phyloP scores from a whole-genome alignment of 139 green algal species.

The Tetraselmis chui region DNA sequence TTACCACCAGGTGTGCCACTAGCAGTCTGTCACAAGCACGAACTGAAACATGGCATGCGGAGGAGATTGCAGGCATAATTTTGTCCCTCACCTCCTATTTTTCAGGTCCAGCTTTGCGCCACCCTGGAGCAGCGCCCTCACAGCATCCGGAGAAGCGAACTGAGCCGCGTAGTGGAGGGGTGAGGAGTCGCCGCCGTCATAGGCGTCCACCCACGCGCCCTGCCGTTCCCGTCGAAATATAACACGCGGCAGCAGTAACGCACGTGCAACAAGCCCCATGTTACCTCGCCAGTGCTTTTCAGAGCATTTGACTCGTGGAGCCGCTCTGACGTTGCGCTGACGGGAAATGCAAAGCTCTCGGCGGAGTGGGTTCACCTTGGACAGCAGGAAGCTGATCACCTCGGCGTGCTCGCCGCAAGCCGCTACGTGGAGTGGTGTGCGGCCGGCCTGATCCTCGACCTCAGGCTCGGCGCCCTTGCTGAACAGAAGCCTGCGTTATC shows the following conservation, averaged over 20 bases:
- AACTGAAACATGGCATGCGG: too few relatives aligned
- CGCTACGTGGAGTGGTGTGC: conserved; percentile 59
- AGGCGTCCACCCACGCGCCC: conserved; percentile 46
- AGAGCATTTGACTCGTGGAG: too few relatives aligned
- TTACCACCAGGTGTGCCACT: too few relatives aligned
- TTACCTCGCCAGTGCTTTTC: too few relatives aligned
- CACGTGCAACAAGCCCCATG: too few relatives aligned
- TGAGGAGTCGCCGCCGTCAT: conserved; percentile 45
- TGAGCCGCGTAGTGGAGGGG: conserved; percentile 58
- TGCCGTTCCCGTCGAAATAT: neutral
- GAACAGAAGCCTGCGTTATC: neutral
- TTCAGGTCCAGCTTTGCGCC: conserved; percentile 17
- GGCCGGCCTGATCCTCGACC: conserved; percentile 13
- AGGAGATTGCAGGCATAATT: too few relatives aligned
- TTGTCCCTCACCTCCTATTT: conserved; percentile 7
- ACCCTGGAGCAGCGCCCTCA: conserved; percentile 36
- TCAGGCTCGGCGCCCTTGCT: conserved; percentile 1
- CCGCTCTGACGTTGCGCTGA: too few relatives aligned
- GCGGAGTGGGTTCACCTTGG: conserved; percentile 11
- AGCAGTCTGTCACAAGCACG: too few relatives aligned
- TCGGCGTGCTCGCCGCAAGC: conserved; percentile 21
- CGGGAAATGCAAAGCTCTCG: too few relatives aligned
- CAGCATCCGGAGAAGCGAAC: conserved; percentile 3
- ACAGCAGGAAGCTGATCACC: conserved; percentile 34
- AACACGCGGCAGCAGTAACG: too few relatives aligned